phyloP scores from a whole-genome alignment of 2,329 filamentous ascomycete species.

The Diaporthe aspalathi region DNA sequence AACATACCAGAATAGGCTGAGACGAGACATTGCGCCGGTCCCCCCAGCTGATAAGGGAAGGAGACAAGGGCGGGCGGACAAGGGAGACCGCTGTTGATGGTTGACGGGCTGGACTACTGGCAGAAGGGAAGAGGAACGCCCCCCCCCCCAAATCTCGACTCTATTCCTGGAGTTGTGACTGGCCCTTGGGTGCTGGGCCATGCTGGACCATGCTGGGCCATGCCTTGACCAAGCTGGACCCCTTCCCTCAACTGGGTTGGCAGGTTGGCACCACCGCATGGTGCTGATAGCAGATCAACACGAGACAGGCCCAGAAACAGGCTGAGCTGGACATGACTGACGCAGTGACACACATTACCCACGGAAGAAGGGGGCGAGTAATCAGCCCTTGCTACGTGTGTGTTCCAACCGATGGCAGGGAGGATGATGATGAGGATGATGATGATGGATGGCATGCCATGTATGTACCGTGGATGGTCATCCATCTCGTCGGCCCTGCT shows the following conservation, averaged over 20 bases:
- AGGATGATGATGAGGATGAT: not conserved
- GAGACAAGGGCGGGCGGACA: slow-evolving; percentile 18
- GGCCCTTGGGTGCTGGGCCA: not conserved
- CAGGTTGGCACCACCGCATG: not conserved
- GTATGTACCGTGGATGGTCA: no score
- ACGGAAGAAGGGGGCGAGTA: no score
- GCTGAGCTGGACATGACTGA: slow-evolving; percentile 25
- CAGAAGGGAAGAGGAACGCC: no score
- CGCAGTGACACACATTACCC: slow-evolving; percentile 29
- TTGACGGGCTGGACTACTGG: no score
- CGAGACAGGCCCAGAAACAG: slow-evolving; percentile 27
- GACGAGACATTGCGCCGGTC: slow-evolving; percentile 19
- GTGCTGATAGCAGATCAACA: slow-evolving; percentile 22
- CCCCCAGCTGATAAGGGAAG: slow-evolving; percentile 32
- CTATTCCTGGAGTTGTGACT: slow-evolving; percentile 9
- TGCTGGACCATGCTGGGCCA: no score
- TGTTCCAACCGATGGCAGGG: slow-evolving; percentile 6
- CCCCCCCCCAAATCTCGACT: slow-evolving; percentile 1
- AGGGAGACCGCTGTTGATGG: not conserved
- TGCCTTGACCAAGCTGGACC: not conserved
- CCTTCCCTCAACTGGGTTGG: slow-evolving; percentile 4
- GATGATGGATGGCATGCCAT: no score
- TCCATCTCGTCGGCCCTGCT: no score
- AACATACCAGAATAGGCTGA: not conserved
- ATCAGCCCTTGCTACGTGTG: slow-evolving; percentile 17